A percentile compares a stretch with the other conserved stretches of the same genome.
Evolutionary conservation across 2,329 filamentous ascomycete species (phyloP).

Genomic region (Aspergillus pseudoterreus): DNA sequence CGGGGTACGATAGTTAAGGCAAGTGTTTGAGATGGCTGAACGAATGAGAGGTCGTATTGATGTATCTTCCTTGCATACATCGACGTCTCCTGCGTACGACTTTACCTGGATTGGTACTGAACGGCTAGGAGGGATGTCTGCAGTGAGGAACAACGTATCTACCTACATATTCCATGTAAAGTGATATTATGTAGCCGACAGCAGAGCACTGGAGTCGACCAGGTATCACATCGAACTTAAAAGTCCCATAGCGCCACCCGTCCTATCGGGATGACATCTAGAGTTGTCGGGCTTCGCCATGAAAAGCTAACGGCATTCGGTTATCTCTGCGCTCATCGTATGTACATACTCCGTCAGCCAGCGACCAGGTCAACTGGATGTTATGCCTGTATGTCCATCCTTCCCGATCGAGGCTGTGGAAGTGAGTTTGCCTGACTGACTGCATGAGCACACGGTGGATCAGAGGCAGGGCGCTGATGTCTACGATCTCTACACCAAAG

Average conservation of each 20-base stretch:
- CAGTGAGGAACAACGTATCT: not conserved
- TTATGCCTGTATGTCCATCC: no score
- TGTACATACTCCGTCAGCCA: not conserved
- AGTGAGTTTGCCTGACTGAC: no score
- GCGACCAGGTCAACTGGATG: not conserved
- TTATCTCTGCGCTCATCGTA: not conserved
- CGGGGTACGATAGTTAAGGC: no score
- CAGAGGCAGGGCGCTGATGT: no score
- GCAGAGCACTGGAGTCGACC: not conserved
- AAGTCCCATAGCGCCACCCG: not conserved
- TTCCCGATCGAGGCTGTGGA: no score
- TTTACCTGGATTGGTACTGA: not conserved
- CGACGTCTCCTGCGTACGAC: conserved; percentile 4
- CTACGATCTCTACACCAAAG: no score
- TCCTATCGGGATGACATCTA: not conserved
- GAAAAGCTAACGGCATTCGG: conserved; percentile 2
- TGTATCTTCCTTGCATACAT: conserved; percentile 4
- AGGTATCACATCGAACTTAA: conserved; percentile 2
- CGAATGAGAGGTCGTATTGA: conserved; percentile 14
- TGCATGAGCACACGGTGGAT: no score
- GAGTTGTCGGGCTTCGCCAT: not conserved
- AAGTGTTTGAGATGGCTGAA: not conserved
- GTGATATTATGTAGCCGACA: not conserved
- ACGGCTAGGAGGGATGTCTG: no score
- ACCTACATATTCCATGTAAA: conserved; percentile 1